These are phyloP conservation scores for Hemileccinum hortonii DNA, from an alignment of 1,284 basidiomycete genomes.

Conservation along the genomic window DNA sequence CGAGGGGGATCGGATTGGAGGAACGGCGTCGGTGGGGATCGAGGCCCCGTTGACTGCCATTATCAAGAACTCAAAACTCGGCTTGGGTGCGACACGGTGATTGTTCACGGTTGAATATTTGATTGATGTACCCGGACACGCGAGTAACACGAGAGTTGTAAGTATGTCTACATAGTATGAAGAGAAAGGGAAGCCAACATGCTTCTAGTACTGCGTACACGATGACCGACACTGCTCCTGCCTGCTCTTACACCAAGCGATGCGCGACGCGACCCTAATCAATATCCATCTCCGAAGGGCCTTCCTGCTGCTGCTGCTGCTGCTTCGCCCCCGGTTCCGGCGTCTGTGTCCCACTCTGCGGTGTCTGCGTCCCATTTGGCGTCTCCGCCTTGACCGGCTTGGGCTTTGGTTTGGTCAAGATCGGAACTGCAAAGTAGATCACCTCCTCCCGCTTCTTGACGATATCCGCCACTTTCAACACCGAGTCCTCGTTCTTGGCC, in stretches of 20 bases:
- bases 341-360: conserved; percentile 58
- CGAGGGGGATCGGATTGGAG: conserved; percentile 67
- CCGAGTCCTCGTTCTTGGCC: conserved; percentile 83
- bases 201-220: conserved; percentile 1
- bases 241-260: too few relatives aligned
- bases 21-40: conserved; percentile 50
- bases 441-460: conserved; percentile 87
- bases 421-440: conserved; percentile 80
- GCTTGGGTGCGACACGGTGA: conserved; percentile 54
- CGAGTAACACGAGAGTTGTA: conserved; percentile 8
- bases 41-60: conserved; percentile 69
- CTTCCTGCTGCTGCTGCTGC: conserved; percentile 42
- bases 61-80: conserved; percentile 73
- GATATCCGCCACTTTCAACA: conserved; percentile 79
- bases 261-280: conserved; percentile 46
- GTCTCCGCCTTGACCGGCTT: conserved; percentile 64
- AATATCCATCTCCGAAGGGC: conserved; percentile 78
- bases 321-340: conserved; percentile 45
- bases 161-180: conserved; percentile 18
- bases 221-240: neutral
- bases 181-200: neutral
- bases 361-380: conserved; percentile 54
- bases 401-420: conserved; percentile 86
- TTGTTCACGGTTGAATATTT: too few relatives aligned
- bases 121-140: too few relatives aligned